These are phyloP conservation scores for Diplotaxis tenuifolia DNA, from an alignment of 345 rosid genomes.

Conservation along the genomic window DNA sequence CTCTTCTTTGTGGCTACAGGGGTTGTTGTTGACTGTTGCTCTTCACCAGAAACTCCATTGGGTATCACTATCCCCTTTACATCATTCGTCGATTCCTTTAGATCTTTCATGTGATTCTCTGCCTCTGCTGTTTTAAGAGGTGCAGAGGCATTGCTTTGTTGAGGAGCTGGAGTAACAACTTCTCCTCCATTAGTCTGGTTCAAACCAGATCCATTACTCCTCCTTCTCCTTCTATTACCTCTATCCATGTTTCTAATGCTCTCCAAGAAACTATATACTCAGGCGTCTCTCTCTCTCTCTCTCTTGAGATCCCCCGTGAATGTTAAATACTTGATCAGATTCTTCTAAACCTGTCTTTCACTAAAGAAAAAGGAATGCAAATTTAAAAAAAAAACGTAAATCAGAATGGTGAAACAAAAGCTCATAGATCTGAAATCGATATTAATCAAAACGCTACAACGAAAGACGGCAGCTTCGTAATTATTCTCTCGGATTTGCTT, in stretches of 20 bases:
- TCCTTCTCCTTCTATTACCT: conserved; percentile 15
- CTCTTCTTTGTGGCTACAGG: conserved; percentile 22
- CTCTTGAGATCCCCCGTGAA: too few relatives aligned
- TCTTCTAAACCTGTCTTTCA: background rate
- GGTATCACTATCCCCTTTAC: background rate
- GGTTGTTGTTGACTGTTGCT: background rate
- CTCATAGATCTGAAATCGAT: conserved; percentile 14
- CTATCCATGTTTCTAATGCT: background rate
- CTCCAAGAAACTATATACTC: background rate
- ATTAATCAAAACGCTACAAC: conserved; percentile 8
- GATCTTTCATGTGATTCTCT: conserved; percentile 6
- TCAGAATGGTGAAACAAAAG: background rate
- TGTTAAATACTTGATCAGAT: background rate
- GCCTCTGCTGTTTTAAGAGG: conserved; percentile 21
- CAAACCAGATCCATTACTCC: conserved; percentile 19
- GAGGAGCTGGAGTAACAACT: conserved; percentile 20
- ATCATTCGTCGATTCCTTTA: background rate
- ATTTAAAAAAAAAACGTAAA: background rate
- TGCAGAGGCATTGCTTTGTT: conserved; percentile 13
- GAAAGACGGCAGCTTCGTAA: conserved; percentile 11
- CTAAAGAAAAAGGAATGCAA: conserved; percentile 1
- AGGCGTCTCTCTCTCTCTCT: background rate
- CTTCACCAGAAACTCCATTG: conserved; percentile 22
- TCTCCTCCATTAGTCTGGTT: conserved; percentile 24
- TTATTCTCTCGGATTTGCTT: background rate